Conservation (phyloP, 139 green algal genomes). For the Klebsormidium nitens region DNA sequence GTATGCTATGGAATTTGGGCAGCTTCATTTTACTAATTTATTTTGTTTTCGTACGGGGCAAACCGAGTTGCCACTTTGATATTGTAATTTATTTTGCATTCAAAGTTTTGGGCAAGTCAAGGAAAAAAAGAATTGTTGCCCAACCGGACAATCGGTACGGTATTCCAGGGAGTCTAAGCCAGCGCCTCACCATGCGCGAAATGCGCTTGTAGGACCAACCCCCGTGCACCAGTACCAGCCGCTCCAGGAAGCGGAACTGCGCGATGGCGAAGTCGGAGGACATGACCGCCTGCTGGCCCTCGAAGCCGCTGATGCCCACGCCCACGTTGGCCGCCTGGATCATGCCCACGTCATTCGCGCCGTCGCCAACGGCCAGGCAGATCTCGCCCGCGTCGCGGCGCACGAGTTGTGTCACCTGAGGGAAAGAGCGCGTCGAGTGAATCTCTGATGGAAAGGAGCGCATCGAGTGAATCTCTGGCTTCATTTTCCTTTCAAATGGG, state of each 20-base stretch:
- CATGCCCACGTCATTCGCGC: conserved; percentile 98
- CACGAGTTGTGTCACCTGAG: conserved; percentile 56
- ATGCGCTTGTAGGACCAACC: conserved; percentile 78
- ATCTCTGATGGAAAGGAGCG: too few relatives aligned
- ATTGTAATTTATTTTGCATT: too few relatives aligned
- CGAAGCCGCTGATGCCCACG: conserved; percentile 87
- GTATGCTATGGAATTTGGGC: too few relatives aligned
- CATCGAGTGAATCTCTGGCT: too few relatives aligned
- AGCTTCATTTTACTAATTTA: too few relatives aligned
- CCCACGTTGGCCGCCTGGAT: conserved; percentile 94
- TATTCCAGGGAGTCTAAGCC: not conserved
- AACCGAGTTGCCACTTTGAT: too few relatives aligned
- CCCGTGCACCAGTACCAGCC: conserved; percentile 90
- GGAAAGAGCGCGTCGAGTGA: not conserved
- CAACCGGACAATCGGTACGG: too few relatives aligned
- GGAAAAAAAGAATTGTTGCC: conserved; percentile 2
- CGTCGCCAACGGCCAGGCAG: conserved; percentile 92
- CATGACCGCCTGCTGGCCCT: conserved; percentile 87
- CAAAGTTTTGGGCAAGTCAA: too few relatives aligned
- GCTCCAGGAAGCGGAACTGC: conserved; percentile 87
- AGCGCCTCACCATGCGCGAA: conserved; percentile 34
- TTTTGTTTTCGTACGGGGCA: too few relatives aligned
- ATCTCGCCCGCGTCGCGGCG: conserved; percentile 48
- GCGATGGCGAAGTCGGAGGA: conserved; percentile 83
- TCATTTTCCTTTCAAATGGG: too few relatives aligned